phyloP scores from a whole-genome alignment of 345 rosid genomes.

The Angophora floribunda region DNA sequence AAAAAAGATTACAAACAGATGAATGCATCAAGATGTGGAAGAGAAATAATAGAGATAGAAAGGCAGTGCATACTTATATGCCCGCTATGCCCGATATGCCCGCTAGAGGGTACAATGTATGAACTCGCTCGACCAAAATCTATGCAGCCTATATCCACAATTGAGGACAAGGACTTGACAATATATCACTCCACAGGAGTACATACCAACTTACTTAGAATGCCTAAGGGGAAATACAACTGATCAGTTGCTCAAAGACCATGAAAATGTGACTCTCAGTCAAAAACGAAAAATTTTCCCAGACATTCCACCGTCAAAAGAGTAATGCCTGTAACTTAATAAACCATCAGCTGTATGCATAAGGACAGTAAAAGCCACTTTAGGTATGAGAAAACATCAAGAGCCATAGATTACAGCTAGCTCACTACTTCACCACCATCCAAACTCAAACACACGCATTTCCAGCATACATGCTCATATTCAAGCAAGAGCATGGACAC shows the following conservation, averaged over 20 bases:
- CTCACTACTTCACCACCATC: not conserved
- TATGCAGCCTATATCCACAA: not conserved
- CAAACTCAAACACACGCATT: not conserved
- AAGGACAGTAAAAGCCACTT: not conserved
- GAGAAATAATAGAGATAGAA: not conserved
- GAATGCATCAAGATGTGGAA: not conserved
- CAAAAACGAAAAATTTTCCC: not conserved
- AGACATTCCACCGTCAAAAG: not conserved
- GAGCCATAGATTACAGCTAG: not conserved
- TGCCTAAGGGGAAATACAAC: not conserved
- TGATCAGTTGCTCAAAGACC: not conserved
- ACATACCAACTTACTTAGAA: not conserved
- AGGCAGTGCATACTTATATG: not conserved
- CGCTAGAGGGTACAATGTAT: not conserved
- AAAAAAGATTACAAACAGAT: conserved; percentile 2
- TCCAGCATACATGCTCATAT: not conserved
- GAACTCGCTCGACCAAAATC: not conserved
- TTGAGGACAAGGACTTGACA: not conserved
- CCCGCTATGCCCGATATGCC: not conserved
- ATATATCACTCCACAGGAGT: not conserved
- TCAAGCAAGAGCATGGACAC: not conserved
- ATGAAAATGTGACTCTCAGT: not conserved
- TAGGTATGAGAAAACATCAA: not conserved
- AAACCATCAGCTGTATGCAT: not conserved
- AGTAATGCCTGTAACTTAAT: not conserved